Percentiles rank a stretch among this genome's conserved stretches.
Conservation (phyloP, 2,329 filamentous ascomycete species). For the Cadophora luteo-olivacea region DNA sequence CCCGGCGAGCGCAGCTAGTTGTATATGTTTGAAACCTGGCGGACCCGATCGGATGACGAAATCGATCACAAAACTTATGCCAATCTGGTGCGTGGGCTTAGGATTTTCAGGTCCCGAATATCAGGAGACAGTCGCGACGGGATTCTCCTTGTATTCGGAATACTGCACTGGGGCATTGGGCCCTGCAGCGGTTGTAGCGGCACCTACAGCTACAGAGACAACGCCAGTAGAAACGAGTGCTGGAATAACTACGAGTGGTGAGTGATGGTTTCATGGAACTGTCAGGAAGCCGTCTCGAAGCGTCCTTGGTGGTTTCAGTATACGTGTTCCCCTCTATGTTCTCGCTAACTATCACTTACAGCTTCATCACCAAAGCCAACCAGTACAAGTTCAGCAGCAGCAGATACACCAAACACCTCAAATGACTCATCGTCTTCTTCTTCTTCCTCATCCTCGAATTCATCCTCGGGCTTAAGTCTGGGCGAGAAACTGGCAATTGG, state of each 20-base stretch:
- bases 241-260: background rate
- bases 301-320: too few species aligned
- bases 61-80: constrained; percentile 4
- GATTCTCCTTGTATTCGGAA: constrained; percentile 14
- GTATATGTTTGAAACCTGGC: constrained; percentile 10
- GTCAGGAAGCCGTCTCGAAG: too few species aligned
- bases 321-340: too few species aligned
- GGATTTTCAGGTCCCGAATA: background rate
- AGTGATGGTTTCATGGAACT: background rate
- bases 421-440: constrained; percentile 12
- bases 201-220: background rate
- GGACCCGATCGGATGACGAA: background rate
- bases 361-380: background rate
- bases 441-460: background rate
- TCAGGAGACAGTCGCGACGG: constrained; percentile 11
- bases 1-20: constrained; percentile 13
- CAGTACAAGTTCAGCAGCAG: background rate
- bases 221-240: background rate
- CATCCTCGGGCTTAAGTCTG: background rate
- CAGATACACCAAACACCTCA: background rate
- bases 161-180: constrained; percentile 12
- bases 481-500: constrained; percentile 16
- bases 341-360: background rate
- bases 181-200: background rate
- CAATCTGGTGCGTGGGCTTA: constrained; percentile 2